Evolutionary conservation across 2,329 filamentous ascomycete species (phyloP), one percentile per base, ranked within the genome.

Genomic region (Geosmithia morbida): DNA sequence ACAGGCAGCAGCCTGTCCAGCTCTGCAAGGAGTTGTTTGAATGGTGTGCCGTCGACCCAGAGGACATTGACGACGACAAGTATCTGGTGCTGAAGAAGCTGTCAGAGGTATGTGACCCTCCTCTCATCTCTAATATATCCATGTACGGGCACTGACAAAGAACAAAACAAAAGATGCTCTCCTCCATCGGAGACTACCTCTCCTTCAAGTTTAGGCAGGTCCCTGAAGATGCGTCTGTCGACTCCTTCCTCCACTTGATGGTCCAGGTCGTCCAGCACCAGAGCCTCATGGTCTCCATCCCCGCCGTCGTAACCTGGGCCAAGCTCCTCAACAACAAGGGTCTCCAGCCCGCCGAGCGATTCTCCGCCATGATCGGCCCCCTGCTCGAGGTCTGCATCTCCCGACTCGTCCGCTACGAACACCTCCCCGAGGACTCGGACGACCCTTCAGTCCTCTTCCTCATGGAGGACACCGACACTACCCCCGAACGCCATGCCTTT

Each of bases 71-170:
- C 54, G 87, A 95, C 57, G 83, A 88, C 57, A 94, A 88, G 60
- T 97, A 98, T 61, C 80, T 87, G 48, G 80, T 96, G 54, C 81
- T 86, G 41, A 97, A 97, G 68, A 96, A 94, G 64, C 78, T 97
- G 44, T 88, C 89, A 1, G 92, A 98, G 76, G 85, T 88, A 72
- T 53, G 66, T 55, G 5, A 16, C 41, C 13, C n/a, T 10, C 44
- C 48, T 44, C 26, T n/a, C n/a, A n/a, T n/a, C n/a, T n/a, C n/a
- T n/a, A n/a, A n/a, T n/a, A n/a, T n/a, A n/a, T n/a, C n/a, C n/a
- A n/a, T n/a, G 11, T 19, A n/a, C 50, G 16, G 18, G 22, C 29
- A 8, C 49, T 50, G 53, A 53, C 37, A 5, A 45, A 26, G 8
- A 5, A 26, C 2, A 22, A 13, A 18, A n/a, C n/a, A n/a, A 44